phyloP scores from a whole-genome alignment of 495 filamentous ascomycete species.

The Aspergillus campestris region DNA sequence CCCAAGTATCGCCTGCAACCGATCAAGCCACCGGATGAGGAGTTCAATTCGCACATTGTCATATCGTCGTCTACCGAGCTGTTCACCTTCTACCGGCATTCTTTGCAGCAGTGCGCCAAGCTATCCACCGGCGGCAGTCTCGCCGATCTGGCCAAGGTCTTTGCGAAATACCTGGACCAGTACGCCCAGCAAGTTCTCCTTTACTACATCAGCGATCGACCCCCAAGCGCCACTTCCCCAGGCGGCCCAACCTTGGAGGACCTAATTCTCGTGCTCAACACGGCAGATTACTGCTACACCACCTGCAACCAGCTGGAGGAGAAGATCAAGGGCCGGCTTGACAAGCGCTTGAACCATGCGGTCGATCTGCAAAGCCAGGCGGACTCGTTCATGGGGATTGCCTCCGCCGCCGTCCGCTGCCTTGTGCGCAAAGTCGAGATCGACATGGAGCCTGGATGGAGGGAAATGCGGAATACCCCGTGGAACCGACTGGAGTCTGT shows the following conservation, averaged over 20 bases:
- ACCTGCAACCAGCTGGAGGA: slow-evolving; percentile 90
- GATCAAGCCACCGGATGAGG: slow-evolving; percentile 72
- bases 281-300: slow-evolving; percentile 93
- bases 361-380: slow-evolving; percentile 89
- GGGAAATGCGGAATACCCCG: slow-evolving; percentile 95
- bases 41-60: slow-evolving; percentile 84
- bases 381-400: slow-evolving; percentile 92
- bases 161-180: slow-evolving; percentile 89
- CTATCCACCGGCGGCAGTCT: slow-evolving; percentile 82
- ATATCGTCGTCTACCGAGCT: slow-evolving; percentile 91
- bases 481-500: slow-evolving; percentile 92
- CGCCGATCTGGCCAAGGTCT: slow-evolving; percentile 73
- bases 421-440: slow-evolving; percentile 78
- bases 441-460: slow-evolving; percentile 77
- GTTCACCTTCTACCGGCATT: slow-evolving; percentile 90
- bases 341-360: slow-evolving; percentile 59
- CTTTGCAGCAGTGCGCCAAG: slow-evolving; percentile 89
- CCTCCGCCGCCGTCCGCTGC: slow-evolving; percentile 73
- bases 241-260: slow-evolving; percentile 62
- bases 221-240: slow-evolving; percentile 39
- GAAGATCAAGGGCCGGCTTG: slow-evolving; percentile 84
- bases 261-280: slow-evolving; percentile 80
- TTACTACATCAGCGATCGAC: slow-evolving; percentile 59
- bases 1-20: slow-evolving; percentile 85
- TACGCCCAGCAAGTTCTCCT: slow-evolving; percentile 92